Percentiles rank a stretch among this genome's conserved stretches.
Evolutionary conservation across 78 protist genomes (phyloP).

Genomic region (Dictyostelium firmibasis): DNA sequence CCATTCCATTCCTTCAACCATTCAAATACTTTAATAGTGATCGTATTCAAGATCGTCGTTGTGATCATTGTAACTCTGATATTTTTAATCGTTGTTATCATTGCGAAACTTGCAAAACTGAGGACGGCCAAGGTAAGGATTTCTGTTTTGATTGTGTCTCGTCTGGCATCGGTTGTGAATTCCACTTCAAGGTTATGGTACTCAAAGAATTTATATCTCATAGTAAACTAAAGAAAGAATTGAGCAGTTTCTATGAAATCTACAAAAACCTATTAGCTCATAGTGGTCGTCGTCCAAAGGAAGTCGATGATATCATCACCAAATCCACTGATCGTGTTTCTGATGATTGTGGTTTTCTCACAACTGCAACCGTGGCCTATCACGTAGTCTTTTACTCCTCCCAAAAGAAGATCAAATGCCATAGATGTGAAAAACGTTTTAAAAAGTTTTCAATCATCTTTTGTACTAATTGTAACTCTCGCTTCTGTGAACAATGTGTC

Average conservation of each 20-base stretch:
- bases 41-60: slow-evolving; percentile 51
- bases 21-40: slow-evolving; percentile 10
- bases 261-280: background rate
- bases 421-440: slow-evolving; percentile 9
- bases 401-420: slow-evolving; percentile 34
- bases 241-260: slow-evolving; percentile 6
- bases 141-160: slow-evolving; percentile 74
- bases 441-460: slow-evolving; percentile 18
- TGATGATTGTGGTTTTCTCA: slow-evolving; percentile 51
- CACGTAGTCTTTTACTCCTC: slow-evolving; percentile 33
- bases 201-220: slow-evolving; percentile 59
- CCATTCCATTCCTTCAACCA: slow-evolving; percentile 52
- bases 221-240: slow-evolving; percentile 41
- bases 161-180: slow-evolving; percentile 43
- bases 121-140: slow-evolving; percentile 23
- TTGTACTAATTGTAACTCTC: slow-evolving; percentile 26
- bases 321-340: background rate
- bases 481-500: slow-evolving; percentile 44
- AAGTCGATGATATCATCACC: slow-evolving; percentile 1
- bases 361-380: slow-evolving; percentile 63
- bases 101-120: slow-evolving; percentile 18
- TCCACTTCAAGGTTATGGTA: slow-evolving; percentile 45
- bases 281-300: background rate
- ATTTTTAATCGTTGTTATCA: slow-evolving; percentile 63
- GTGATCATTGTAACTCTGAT: slow-evolving; percentile 63